Conservation (phyloP, 345 rosid genomes). For the Eucalyptus regnans region DNA sequence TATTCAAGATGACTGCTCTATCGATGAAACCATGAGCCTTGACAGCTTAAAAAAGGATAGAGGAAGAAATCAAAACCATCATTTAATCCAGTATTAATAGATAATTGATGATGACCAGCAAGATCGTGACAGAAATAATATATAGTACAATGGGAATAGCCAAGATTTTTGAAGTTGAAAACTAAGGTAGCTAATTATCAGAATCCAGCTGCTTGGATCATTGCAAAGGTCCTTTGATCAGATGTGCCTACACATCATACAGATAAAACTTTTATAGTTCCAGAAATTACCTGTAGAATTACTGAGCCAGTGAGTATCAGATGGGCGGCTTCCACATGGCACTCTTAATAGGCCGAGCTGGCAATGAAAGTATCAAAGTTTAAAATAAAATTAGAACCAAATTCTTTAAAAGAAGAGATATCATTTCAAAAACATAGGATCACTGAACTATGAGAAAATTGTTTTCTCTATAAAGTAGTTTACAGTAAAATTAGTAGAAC, state of each 20-base stretch:
- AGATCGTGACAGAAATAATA: not conserved
- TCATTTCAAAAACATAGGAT: not conserved
- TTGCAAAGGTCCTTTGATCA: not conserved
- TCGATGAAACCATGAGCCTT: constrained; percentile 4
- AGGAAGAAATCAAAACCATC: not conserved
- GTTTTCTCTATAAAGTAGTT: not conserved
- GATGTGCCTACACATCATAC: not conserved
- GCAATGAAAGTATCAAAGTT: not conserved
- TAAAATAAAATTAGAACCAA: not conserved
- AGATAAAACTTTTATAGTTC: not conserved
- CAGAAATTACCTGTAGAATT: constrained; percentile 36
- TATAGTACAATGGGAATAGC: not conserved
- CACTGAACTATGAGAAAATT: not conserved
- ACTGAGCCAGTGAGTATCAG: constrained; percentile 16
- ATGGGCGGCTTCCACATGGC: constrained; percentile 8
- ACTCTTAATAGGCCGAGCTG: constrained; percentile 29
- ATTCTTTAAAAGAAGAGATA: not conserved
- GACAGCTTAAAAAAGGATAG: constrained; percentile 14
- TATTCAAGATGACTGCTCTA: constrained; percentile 11
- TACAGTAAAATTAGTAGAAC: not conserved
- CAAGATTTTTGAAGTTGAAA: not conserved
- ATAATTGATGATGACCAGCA: not conserved
- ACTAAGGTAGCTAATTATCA: not conserved
- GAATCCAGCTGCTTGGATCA: not conserved
- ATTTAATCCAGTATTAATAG: not conserved